These are phyloP conservation scores for Phaeomoniella chlamydospora DNA, from an alignment of 2,329 filamentous ascomycete species.

Conservation along the genomic window DNA sequence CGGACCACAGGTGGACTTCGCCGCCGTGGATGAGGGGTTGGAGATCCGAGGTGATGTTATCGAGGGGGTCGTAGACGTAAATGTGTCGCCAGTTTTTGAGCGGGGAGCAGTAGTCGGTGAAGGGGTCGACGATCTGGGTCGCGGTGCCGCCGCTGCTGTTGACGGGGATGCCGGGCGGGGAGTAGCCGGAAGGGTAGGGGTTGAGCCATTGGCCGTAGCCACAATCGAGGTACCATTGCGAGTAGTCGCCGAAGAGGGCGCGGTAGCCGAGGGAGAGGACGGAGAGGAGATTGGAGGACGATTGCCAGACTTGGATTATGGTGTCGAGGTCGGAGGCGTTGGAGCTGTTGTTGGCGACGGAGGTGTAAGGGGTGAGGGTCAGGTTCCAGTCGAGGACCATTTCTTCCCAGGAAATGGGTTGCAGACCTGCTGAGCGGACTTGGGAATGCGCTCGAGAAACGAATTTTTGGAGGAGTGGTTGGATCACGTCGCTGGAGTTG, in stretches of 20 bases:
- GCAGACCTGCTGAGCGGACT: conserved; percentile 48
- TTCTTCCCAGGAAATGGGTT: conserved; percentile 78
- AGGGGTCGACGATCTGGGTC: conserved; percentile 33
- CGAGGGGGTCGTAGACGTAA: conserved; percentile 65
- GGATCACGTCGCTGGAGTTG: conserved; percentile 49
- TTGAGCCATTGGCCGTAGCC: conserved; percentile 12
- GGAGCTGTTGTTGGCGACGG: no score
- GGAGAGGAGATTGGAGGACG: conserved; percentile 11
- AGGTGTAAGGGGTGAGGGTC: conserved; percentile 46
- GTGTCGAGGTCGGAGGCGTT: conserved; percentile 21
- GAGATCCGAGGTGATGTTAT: conserved; percentile 44
- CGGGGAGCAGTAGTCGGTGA: conserved; percentile 67
- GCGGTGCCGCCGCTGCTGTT: conserved; percentile 8
- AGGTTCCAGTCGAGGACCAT: conserved; percentile 69
- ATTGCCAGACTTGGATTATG: conserved; percentile 65
- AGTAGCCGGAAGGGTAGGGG: conserved; percentile 10
- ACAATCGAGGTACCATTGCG: conserved; percentile 15
- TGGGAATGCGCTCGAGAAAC: conserved; percentile 55
- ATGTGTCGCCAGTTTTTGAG: conserved; percentile 69
- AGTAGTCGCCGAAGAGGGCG: conserved; percentile 15
- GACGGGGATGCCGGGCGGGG: conserved; percentile 10
- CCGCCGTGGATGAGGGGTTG: conserved; percentile 63
- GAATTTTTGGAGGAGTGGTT: conserved; percentile 65
- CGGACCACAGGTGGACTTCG: conserved; percentile 69
- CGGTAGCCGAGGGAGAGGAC: conserved; percentile 15